phyloP scores from a whole-genome alignment of 2,329 filamentous ascomycete genomes.

The Phialophora chinensis region DNA sequence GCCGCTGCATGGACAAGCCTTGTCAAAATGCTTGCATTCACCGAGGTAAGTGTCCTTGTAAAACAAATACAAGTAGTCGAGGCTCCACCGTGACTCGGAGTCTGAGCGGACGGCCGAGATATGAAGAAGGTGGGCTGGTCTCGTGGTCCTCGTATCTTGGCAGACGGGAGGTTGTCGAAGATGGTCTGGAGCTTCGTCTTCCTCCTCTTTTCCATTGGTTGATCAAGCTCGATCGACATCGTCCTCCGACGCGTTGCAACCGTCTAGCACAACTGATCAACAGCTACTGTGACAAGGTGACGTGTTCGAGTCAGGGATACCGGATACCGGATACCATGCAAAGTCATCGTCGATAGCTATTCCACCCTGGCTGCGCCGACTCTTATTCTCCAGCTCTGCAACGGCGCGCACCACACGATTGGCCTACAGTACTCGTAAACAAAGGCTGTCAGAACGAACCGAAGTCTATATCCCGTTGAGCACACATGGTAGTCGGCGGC shows the following conservation, averaged over 20 bases:
- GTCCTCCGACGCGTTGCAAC: not conserved
- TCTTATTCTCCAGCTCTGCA: not conserved
- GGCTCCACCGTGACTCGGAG: too few relatives aligned
- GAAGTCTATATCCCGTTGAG: not conserved
- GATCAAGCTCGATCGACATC: conserved; percentile 5
- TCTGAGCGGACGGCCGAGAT: not conserved
- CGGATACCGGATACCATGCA: not conserved
- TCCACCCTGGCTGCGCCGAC: not conserved
- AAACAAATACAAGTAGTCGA: too few relatives aligned
- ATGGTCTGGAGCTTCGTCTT: not conserved
- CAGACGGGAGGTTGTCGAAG: not conserved
- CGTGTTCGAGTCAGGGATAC: not conserved
- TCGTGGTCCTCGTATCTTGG: not conserved
- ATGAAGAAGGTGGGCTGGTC: not conserved
- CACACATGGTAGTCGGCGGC: conserved; percentile 13
- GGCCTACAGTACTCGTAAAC: not conserved
- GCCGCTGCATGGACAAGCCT: not conserved
- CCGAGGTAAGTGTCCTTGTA: not conserved
- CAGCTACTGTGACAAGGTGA: not conserved
- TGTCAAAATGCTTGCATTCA: not conserved
- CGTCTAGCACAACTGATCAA: conserved; percentile 9
- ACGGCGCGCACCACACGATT: not conserved
- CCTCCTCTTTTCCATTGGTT: not conserved
- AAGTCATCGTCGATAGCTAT: conserved; percentile 2
- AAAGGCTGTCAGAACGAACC: not conserved